Evolutionary conservation across 1,284 basidiomycete genomes (phyloP).

Genomic region (Ceratobasidium sp.): DNA sequence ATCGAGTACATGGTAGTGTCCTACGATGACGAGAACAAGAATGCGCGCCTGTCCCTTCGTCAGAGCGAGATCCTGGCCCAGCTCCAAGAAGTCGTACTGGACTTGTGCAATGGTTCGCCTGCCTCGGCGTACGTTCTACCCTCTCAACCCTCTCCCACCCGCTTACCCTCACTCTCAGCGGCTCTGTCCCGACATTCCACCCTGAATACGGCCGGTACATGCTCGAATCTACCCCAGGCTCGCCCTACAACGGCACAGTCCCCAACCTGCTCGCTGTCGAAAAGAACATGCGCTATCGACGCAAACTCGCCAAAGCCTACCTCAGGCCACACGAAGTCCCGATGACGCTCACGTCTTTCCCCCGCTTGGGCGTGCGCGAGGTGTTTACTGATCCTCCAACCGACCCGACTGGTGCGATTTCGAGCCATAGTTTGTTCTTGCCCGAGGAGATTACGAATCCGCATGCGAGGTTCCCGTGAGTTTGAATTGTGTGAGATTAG

Average conservation of each 20-base stretch:
- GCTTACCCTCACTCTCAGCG: slow-evolving; percentile 60
- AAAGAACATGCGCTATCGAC: slow-evolving; percentile 93
- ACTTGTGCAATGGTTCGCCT: slow-evolving; percentile 45
- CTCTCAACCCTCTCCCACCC: neutral
- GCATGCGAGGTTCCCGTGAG: slow-evolving; percentile 95
- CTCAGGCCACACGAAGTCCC: slow-evolving; percentile 90
- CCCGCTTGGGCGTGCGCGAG: slow-evolving; percentile 88
- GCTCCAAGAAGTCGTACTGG: slow-evolving; percentile 59
- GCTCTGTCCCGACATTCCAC: slow-evolving; percentile 92
- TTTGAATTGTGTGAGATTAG: slow-evolving; percentile 56
- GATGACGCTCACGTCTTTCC: slow-evolving; percentile 95
- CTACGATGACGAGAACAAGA: slow-evolving; percentile 83
- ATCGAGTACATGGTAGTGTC: slow-evolving; percentile 97
- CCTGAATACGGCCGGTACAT: slow-evolving; percentile 99
- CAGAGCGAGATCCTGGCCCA: slow-evolving; percentile 95
- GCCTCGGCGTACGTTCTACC: slow-evolving; percentile 44
- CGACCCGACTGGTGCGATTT: slow-evolving; percentile 78
- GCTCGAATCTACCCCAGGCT: slow-evolving; percentile 98
- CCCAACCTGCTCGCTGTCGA: slow-evolving; percentile 93
- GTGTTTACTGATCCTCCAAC: slow-evolving; percentile 93
- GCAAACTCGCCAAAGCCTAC: slow-evolving; percentile 85
- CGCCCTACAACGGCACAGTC: slow-evolving; percentile 90
- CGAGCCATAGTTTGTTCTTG: slow-evolving; percentile 92
- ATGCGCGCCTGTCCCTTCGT: slow-evolving; percentile 89
- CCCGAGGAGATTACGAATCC: slow-evolving; percentile 97